These are phyloP conservation scores for Gyrodon lividus DNA, from an alignment of 768 basidiomycete genomes.

Conservation along the genomic window DNA sequence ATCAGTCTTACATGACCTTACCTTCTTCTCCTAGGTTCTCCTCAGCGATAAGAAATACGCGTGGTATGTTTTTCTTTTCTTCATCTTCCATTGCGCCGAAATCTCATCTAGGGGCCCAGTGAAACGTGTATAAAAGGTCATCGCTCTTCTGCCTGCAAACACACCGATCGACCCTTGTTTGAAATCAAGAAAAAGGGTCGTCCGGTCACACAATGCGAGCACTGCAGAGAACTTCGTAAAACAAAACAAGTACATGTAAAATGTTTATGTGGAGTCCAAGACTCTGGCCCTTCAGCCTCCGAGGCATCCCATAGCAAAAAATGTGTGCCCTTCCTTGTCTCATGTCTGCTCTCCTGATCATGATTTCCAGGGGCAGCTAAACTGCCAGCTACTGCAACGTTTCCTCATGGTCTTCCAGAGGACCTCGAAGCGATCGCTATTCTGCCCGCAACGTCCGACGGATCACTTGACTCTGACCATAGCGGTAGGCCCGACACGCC, in stretches of 20 bases:
- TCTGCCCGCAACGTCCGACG: constrained; percentile 42
- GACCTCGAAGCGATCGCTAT: constrained; percentile 55
- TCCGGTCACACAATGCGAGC: constrained; percentile 54
- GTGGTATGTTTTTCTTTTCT: constrained; percentile 51
- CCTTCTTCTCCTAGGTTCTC: constrained; percentile 49
- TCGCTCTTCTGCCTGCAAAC: constrained; percentile 84
- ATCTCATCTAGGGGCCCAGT: constrained; percentile 38
- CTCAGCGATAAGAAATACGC: constrained; percentile 79
- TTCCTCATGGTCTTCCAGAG: constrained; percentile 74
- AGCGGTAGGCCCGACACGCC: constrained; percentile 59
- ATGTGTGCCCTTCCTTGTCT: constrained; percentile 49
- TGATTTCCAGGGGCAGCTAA: constrained; percentile 49
- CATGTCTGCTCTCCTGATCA: constrained; percentile 41
- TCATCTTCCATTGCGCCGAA: neutral
- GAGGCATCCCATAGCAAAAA: constrained; percentile 48
- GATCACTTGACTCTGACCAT: constrained; percentile 60
- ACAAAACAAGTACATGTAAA: constrained; percentile 46
- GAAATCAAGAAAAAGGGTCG: constrained; percentile 72
- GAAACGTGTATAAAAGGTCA: constrained; percentile 95
- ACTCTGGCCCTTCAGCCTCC: constrained; percentile 21
- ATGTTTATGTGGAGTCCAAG: constrained; percentile 42
- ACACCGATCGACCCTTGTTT: constrained; percentile 83
- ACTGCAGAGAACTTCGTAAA: constrained; percentile 47
- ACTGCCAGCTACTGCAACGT: constrained; percentile 70
- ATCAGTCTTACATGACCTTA: neutral